These are phyloP conservation scores for Botrytis sinoallii DNA, from an alignment of 2,329 filamentous ascomycete species.

Conservation along the genomic window DNA sequence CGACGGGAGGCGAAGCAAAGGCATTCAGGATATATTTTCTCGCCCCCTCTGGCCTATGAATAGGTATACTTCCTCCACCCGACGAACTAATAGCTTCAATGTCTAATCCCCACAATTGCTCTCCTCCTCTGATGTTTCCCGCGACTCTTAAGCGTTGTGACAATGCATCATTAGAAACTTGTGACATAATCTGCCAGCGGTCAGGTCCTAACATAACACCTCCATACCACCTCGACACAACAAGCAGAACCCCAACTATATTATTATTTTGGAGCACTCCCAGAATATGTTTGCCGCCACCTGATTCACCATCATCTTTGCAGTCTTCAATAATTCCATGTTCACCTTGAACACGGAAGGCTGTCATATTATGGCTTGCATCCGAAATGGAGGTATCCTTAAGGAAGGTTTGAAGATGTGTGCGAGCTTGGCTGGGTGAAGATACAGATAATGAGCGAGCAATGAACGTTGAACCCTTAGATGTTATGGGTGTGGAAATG, in stretches of 20 bases:
- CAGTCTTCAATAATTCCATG: constrained; percentile 30
- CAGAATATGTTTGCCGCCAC: constrained; percentile 56
- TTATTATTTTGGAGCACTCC: constrained; percentile 51
- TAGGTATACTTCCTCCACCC: constrained; percentile 56
- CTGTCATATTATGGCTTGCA: constrained; percentile 52
- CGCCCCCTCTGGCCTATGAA: constrained; percentile 71
- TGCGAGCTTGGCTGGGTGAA: constrained; percentile 42
- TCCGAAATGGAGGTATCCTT: constrained; percentile 49
- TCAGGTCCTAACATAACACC: constrained; percentile 60
- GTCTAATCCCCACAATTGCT: constrained; percentile 61
- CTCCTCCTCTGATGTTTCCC: constrained; percentile 43
- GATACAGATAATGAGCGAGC: constrained; percentile 49
- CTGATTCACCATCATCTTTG: constrained; percentile 58
- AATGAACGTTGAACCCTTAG: constrained; percentile 56
- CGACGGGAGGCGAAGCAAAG: constrained; percentile 47
- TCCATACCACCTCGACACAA: constrained; percentile 61
- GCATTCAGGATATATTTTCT: constrained; percentile 55
- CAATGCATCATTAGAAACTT: constrained; percentile 53
- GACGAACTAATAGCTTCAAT: constrained; percentile 45
- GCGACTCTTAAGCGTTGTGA: constrained; percentile 48
- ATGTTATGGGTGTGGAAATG: constrained; percentile 49
- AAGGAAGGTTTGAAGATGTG: constrained; percentile 49
- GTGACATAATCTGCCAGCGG: constrained; percentile 60
- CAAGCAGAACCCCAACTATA: constrained; percentile 52
- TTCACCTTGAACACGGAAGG: constrained; percentile 33